Evolutionary conservation across 305 asterid species (phyloP).

Genomic region (Salvia sclarea): DNA sequence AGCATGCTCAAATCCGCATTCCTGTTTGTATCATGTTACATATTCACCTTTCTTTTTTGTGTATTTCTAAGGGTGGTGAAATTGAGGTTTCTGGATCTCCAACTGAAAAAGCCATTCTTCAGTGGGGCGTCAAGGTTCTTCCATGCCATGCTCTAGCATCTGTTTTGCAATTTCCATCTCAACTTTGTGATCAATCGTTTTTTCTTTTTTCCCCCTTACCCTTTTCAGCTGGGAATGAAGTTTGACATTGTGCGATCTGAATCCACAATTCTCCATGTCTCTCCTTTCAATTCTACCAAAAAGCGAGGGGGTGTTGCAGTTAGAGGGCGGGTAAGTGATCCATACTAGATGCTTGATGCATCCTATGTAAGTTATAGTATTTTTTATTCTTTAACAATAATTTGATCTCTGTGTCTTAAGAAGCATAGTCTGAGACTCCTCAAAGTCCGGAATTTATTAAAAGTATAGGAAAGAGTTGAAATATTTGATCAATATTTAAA

Average conservation of each 20-base stretch:
- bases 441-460: background rate
- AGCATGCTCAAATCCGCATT: conserved; percentile 1
- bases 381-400: background rate
- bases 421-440: background rate
- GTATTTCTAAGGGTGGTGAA: conserved; percentile 57
- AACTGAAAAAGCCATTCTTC: conserved; percentile 91
- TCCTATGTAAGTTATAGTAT: background rate
- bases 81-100: conserved; percentile 92
- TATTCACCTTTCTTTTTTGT: conserved; percentile 6
- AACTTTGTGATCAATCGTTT: conserved; percentile 25
- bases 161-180: conserved; percentile 15
- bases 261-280: conserved; percentile 79
- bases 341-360: background rate
- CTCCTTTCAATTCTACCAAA: conserved; percentile 93
- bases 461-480: conserved; percentile 1
- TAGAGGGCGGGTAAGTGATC: conserved; percentile 62
- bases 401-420: conserved; percentile 8
- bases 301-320: conserved; percentile 91
- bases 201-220: conserved; percentile 1
- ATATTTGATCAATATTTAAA: background rate
- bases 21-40: conserved; percentile 15
- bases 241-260: conserved; percentile 76
- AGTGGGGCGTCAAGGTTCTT: conserved; percentile 88
- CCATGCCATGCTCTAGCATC: conserved; percentile 24
- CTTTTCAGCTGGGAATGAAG: conserved; percentile 84